Percentiles rank a stretch among this genome's conserved stretches.
These are phyloP conservation scores for Carex parvula DNA, from an alignment of 176 grass and related monocot genomes.

Conservation along the genomic window DNA sequence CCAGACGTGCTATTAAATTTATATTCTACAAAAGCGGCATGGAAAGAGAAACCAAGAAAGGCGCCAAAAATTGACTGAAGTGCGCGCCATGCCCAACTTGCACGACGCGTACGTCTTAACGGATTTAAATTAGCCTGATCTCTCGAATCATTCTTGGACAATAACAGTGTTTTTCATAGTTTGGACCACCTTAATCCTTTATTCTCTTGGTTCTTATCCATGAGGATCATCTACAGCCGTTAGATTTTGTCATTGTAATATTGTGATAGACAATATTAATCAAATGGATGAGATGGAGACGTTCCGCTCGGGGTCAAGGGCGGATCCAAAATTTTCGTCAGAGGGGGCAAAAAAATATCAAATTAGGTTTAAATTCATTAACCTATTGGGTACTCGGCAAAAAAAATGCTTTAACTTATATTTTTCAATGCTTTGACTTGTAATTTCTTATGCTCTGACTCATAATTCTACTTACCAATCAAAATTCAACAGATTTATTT, in stretches of 20 bases:
- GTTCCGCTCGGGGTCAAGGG: too few species aligned
- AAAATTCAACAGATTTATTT: too few species aligned
- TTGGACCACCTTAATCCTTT: neutral
- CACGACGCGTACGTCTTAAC: neutral
- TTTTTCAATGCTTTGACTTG: too few species aligned
- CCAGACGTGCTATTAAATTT: neutral
- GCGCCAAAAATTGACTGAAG: neutral
- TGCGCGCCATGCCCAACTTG: constrained; percentile 17
- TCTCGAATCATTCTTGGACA: neutral
- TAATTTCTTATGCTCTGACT: too few species aligned
- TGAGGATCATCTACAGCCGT: neutral
- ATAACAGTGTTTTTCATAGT: neutral
- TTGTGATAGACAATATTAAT: neutral
- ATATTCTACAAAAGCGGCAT: neutral
- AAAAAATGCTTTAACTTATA: too few species aligned
- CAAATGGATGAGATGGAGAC: neutral
- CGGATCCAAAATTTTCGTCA: too few species aligned
- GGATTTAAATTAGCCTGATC: neutral
- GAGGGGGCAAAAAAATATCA: too few species aligned
- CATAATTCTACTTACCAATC: too few species aligned
- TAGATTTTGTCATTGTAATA: neutral
- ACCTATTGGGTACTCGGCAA: too few species aligned
- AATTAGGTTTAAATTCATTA: too few species aligned
- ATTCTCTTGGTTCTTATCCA: neutral
- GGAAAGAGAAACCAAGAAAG: neutral